A percentile compares a stretch with the other conserved stretches of the same genome.
Conservation (phyloP, 139 green algal species). For the Microglena sp. region DNA sequence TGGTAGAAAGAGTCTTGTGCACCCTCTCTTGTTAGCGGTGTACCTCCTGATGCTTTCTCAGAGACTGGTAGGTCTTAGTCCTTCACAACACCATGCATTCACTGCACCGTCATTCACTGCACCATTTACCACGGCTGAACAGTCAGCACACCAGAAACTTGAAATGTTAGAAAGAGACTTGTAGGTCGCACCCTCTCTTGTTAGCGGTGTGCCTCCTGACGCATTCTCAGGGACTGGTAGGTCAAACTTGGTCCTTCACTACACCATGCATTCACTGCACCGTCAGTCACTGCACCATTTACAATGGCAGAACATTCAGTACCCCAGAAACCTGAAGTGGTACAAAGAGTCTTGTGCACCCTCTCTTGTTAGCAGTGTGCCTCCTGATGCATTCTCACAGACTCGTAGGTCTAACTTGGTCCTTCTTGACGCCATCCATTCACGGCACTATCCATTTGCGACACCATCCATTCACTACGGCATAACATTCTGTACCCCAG, state of each 20-base stretch:
- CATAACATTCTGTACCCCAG: constrained; percentile 11
- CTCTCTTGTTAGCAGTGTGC: constrained; percentile 73
- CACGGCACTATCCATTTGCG: too few relatives aligned
- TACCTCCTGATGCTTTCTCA: constrained; percentile 92
- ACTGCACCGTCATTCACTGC: constrained; percentile 22
- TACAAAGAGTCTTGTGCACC: constrained; percentile 52
- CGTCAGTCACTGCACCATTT: too few relatives aligned
- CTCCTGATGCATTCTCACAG: constrained; percentile 88
- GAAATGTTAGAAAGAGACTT: constrained; percentile 69
- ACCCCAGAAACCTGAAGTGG: constrained; percentile 50
- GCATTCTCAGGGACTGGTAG: constrained; percentile 77
- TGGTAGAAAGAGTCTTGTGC: constrained; percentile 61
- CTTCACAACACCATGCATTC: too few relatives aligned
- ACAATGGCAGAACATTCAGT: too few relatives aligned
- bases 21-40: constrained; percentile 60
- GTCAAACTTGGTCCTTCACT: too few relatives aligned
- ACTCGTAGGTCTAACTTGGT: constrained; percentile 45
- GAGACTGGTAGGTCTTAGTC: constrained; percentile 54
- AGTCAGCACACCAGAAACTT: constrained; percentile 17
- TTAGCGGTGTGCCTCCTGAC: constrained; percentile 89
- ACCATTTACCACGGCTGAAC: too few relatives aligned
- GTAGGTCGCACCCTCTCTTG: constrained; percentile 29
- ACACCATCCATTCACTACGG: too few relatives aligned
- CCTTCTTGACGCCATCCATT: too few relatives aligned
- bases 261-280: too few relatives aligned